phyloP scores from a whole-genome alignment of 108 stramenopile genomes.

The Mayamaea pseudoterrestris region DNA sequence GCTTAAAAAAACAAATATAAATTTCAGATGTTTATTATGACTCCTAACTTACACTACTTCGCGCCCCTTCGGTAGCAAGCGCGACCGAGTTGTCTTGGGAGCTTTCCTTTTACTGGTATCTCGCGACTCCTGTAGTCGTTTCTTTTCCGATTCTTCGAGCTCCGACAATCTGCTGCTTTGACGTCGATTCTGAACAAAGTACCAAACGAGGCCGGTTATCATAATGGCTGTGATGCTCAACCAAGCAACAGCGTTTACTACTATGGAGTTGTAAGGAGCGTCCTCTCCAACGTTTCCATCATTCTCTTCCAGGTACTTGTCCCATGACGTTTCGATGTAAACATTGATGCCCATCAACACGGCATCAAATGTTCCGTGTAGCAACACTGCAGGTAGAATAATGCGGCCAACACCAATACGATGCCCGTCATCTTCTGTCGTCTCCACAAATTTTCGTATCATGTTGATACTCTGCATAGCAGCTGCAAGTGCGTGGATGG shows the following conservation, averaged over 20 bases:
- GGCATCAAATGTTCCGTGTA: conserved; percentile 82
- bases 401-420: conserved; percentile 79
- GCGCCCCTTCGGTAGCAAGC: no score
- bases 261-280: conserved; percentile 42
- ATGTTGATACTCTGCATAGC: conserved; percentile 80
- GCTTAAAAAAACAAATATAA: no score
- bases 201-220: conserved; percentile 53
- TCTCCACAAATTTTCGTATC: conserved; percentile 74
- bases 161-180: conserved; percentile 43
- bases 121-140: not conserved
- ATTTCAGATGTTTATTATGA: no score
- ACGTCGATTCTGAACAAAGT: conserved; percentile 34
- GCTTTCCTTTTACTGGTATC: no score
- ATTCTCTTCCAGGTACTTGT: conserved; percentile 39
- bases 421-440: conserved; percentile 30
- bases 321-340: conserved; percentile 61
- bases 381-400: conserved; percentile 58
- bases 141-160: conserved; percentile 45
- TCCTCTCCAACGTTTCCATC: conserved; percentile 32
- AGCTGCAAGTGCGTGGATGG: conserved; percentile 77
- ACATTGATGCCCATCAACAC: conserved; percentile 62
- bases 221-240: conserved; percentile 43
- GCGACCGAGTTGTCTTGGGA: no score
- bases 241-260: conserved; percentile 59
- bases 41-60: no score